Evolutionary conservation across 495 filamentous ascomycete genomes (phyloP), one percentile per base, ranked within the genome.

Genomic region (Penicillium ochrochloron): DNA sequence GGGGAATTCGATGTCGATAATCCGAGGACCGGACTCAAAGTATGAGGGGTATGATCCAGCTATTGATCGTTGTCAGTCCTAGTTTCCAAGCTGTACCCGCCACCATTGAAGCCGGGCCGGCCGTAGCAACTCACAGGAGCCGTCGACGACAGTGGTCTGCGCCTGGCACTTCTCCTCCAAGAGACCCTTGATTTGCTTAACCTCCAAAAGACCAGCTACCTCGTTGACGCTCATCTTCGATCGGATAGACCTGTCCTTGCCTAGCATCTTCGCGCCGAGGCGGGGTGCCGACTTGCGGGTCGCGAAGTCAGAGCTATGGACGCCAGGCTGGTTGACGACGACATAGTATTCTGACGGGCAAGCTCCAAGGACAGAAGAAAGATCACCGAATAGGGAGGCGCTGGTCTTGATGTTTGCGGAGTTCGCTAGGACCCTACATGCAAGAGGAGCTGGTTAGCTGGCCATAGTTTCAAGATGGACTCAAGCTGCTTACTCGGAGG

Each of bases 261-360:
- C 80, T 10, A 75, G 70, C 73, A 86, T 74, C 67, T 78, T 82
- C 63, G 76, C 78, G 59, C 84, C 83, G 55, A 97, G 79, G 70
- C 88, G 85, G 54, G 89, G 88, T 58, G 85, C 78, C 6, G 85
- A 80, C 61, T 79, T 77, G 64, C 75, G 77, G 51, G 83, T 75
- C 39, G 78, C 67, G 69, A 88, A 87, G 72, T 93, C 89, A 61
- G 79, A 80, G 56, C 87, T 86, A 70, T 91, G 86, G 42, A 93
- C 80, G 59, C 91, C 89, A 5, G 92, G 91, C 67, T 96, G 92
- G 21, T 85, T 86, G 59, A 94, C 86, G 65, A 98, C 76, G 72
- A 97, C 78, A 81, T 97, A 97, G 48, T 85, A 85, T 35, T 89
- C 84, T 4, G 91, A 92, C 1, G 87, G 85, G 74, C 93, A 97